Evolutionary conservation across 768 basidiomycete species (phyloP).

Genomic region (Pleurotus djamor): DNA sequence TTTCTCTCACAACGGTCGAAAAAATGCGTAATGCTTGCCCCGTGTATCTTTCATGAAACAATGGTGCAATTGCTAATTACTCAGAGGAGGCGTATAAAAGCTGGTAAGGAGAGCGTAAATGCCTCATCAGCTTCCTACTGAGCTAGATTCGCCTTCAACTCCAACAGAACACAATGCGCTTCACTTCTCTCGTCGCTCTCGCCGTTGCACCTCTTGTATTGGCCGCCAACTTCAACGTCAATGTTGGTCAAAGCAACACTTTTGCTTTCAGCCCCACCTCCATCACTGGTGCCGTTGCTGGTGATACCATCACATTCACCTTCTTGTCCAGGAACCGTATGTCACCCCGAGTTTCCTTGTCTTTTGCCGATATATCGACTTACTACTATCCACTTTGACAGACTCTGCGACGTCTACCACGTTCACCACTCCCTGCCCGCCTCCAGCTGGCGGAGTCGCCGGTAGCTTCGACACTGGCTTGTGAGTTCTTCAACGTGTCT

Average conservation of each 20-base stretch:
- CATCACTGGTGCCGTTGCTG: slow-evolving; percentile 3
- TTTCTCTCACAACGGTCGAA: slow-evolving; percentile 1
- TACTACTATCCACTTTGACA: neutral
- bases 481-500: neutral
- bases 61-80: neutral
- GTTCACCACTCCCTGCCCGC: neutral
- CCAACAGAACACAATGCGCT: neutral
- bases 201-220: neutral
- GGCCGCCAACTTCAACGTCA: neutral
- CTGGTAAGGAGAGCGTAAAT: neutral
- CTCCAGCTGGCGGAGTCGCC: neutral
- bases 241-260: slow-evolving; percentile 5
- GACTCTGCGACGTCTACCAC: slow-evolving; percentile 1
- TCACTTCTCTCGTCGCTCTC: slow-evolving; percentile 6
- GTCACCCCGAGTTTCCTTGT: neutral
- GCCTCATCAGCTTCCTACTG: neutral
- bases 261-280: slow-evolving; percentile 5
- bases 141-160: neutral
- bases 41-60: neutral
- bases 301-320: slow-evolving; percentile 4
- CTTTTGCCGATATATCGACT: neutral
- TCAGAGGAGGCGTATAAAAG: neutral
- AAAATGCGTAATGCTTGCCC: neutral
- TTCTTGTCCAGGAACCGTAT: slow-evolving; percentile 3
- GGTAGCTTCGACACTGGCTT: neutral